Evolutionary conservation across 345 rosid genomes (phyloP).

Genomic region (Populus alba): DNA sequence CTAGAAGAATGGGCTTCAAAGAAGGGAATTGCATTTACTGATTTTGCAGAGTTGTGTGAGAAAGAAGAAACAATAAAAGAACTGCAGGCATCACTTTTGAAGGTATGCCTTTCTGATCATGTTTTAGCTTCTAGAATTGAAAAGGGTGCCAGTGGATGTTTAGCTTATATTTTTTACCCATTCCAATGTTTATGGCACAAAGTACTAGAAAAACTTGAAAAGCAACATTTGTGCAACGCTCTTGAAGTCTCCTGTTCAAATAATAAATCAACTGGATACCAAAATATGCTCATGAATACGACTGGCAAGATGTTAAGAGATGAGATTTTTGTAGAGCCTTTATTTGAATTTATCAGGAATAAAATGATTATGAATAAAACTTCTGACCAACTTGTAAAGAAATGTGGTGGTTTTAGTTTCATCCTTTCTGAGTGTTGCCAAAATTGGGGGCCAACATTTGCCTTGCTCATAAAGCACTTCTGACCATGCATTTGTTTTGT

Average conservation of each 20-base stretch:
- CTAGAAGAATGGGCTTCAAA: conserved; percentile 81
- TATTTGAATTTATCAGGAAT: neutral
- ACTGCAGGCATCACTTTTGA: conserved; percentile 70
- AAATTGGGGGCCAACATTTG: neutral
- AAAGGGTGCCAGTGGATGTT: neutral
- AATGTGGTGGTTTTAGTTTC: neutral
- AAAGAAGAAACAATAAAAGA: conserved; percentile 64
- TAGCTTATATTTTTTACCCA: neutral
- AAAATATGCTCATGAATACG: neutral
- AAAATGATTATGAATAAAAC: neutral
- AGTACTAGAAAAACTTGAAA: neutral
- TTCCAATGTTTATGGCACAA: neutral
- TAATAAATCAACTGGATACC: neutral
- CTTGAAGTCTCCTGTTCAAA: neutral
- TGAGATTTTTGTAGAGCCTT: neutral
- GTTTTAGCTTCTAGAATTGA: neutral
- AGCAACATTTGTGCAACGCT: neutral
- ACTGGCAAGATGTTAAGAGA: neutral
- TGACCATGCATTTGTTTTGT: neutral
- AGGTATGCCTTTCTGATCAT: conserved; percentile 42
- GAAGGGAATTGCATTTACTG: conserved; percentile 47
- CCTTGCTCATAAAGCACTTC: neutral
- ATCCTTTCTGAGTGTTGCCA: neutral
- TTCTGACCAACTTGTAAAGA: neutral
- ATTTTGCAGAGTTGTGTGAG: conserved; percentile 59